phyloP scores from a whole-genome alignment of 1,284 basidiomycete species.

The Boletellus deceptivus region DNA sequence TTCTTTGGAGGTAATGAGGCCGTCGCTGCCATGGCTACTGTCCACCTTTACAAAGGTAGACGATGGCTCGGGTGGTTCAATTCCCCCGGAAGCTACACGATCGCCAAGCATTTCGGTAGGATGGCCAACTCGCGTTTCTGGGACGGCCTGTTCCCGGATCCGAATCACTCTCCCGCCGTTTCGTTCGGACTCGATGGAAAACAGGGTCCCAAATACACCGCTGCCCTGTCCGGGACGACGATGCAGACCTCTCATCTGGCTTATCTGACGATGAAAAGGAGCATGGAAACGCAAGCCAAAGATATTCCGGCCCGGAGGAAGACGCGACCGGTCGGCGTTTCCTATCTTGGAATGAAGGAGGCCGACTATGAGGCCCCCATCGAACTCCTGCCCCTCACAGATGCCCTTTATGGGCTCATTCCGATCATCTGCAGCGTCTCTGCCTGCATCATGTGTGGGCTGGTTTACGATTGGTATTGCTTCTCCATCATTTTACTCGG shows the following conservation, averaged over 20 bases:
- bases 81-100: conserved; percentile 29
- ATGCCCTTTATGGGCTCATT: conserved; percentile 21
- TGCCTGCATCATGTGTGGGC: conserved; percentile 21
- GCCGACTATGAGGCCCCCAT: conserved; percentile 4
- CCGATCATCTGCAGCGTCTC: conserved; percentile 24
- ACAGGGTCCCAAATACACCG: conserved; percentile 25
- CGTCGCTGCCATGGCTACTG: conserved; percentile 29
- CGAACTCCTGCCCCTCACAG: background rate
- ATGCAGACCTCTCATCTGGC: conserved; percentile 27
- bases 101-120: conserved; percentile 29
- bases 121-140: conserved; percentile 31
- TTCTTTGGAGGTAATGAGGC: conserved; percentile 35
- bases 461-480: conserved; percentile 24
- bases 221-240: conserved; percentile 21
- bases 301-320: conserved; percentile 11
- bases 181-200: conserved; percentile 31
- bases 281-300: background rate
- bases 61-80: conserved; percentile 37
- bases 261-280: conserved; percentile 19
- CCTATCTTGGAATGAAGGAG: conserved; percentile 20
- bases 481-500: conserved; percentile 32
- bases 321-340: conserved; percentile 9
- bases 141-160: conserved; percentile 31
- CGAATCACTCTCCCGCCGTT: conserved; percentile 18
- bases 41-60: conserved; percentile 26